These are phyloP conservation scores for Cyphellophora attinorum DNA, from an alignment of 2,329 filamentous ascomycete species.

Conservation along the genomic window DNA sequence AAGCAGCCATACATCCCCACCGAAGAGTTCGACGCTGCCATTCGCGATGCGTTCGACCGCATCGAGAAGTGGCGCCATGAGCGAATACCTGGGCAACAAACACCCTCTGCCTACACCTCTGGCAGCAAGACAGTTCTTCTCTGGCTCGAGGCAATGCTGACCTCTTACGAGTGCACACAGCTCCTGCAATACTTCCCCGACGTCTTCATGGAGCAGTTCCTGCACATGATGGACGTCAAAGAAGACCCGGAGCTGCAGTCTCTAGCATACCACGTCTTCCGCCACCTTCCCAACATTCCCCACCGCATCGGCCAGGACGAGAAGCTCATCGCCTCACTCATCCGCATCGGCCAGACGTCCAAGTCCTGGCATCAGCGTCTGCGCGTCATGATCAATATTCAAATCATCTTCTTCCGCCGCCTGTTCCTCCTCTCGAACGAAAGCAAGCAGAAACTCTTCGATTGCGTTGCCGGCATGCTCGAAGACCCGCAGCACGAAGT, in stretches of 20 bases:
- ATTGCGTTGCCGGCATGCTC: conserved; percentile 92
- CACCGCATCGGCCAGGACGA: conserved; percentile 79
- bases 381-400: conserved; percentile 92
- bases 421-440: conserved; percentile 72
- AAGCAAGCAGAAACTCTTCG: conserved; percentile 73
- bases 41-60: conserved; percentile 65
- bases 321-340: conserved; percentile 73
- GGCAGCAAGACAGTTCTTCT: conserved; percentile 91
- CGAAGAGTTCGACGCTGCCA: conserved; percentile 61
- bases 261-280: conserved; percentile 91
- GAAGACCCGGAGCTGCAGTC: conserved; percentile 94
- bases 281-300: conserved; percentile 89
- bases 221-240: conserved; percentile 99
- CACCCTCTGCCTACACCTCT: conserved; percentile 86
- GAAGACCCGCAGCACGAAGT: conserved; percentile 88
- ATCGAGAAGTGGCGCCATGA: conserved; percentile 83
- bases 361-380: conserved; percentile 92
- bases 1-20: conserved; percentile 72
- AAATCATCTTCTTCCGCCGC: conserved; percentile 94
- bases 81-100: conserved; percentile 78
- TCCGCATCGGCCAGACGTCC: conserved; percentile 76
- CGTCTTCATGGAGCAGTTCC: conserved; percentile 78
- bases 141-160: conserved; percentile 87
- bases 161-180: conserved; percentile 85
- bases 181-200: conserved; percentile 85